Conservation (phyloP, 345 rosid genomes). For the Kandelia obovata region DNA sequence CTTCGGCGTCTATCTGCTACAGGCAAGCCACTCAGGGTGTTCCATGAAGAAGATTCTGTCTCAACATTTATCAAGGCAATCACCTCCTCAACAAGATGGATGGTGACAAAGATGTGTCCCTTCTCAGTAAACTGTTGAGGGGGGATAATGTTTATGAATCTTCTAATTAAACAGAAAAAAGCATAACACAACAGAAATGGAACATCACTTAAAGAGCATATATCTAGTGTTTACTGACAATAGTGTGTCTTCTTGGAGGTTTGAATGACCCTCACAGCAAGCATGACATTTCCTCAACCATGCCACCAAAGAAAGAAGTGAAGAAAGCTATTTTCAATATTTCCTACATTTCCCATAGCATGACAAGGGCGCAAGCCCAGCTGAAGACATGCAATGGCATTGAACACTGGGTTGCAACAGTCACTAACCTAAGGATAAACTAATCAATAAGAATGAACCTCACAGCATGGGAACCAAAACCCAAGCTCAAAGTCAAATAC, state of each 20-base stretch:
- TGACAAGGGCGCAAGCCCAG: too few species aligned
- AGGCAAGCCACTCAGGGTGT: slow-evolving; percentile 79
- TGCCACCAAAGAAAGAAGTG: neutral
- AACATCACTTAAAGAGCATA: too few species aligned
- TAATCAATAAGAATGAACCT: neutral
- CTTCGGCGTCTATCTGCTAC: slow-evolving; percentile 69
- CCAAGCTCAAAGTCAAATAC: neutral
- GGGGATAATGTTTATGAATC: neutral
- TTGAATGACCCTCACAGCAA: too few species aligned
- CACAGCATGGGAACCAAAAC: neutral
- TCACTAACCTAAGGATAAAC: neutral
- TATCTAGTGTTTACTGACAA: too few species aligned
- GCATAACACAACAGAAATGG: neutral
- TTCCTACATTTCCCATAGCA: too few species aligned
- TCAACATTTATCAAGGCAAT: slow-evolving; percentile 46
- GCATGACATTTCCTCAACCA: too few species aligned
- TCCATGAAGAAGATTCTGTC: slow-evolving; percentile 43
- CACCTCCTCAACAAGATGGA: slow-evolving; percentile 81
- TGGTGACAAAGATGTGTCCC: slow-evolving; percentile 85
- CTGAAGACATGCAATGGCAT: neutral
- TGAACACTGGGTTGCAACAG: neutral
- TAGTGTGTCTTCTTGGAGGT: too few species aligned
- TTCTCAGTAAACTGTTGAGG: slow-evolving; percentile 73
- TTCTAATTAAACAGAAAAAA: neutral
- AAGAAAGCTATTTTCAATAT: too few species aligned